These are phyloP conservation scores for Calendula officinalis DNA, from an alignment of 129 eudicot genomes.

Conservation along the genomic window DNA sequence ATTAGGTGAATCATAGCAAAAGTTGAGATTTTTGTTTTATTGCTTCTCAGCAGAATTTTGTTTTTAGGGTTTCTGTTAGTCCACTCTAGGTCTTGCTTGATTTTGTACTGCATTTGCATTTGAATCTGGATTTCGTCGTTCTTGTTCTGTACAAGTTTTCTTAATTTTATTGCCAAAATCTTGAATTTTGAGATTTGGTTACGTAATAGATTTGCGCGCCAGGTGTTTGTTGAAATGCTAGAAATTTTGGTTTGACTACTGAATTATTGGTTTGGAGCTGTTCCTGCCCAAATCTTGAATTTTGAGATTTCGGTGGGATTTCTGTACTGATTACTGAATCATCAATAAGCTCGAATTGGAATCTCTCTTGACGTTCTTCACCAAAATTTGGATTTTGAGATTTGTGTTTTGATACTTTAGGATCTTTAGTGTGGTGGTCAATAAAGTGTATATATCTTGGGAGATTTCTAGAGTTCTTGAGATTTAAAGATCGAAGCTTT, in stretches of 20 bases:
- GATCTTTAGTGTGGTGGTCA: neutral
- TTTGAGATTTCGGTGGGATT: slow-evolving; percentile 10
- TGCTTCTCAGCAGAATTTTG: slow-evolving; percentile 5
- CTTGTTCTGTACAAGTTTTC: neutral
- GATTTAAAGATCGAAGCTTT: slow-evolving; percentile 11
- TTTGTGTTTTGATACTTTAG: slow-evolving; percentile 31
- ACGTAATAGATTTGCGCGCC: slow-evolving; percentile 14
- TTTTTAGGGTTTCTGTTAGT: slow-evolving; percentile 3
- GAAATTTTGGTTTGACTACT: slow-evolving; percentile 3
- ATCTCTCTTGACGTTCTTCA: neutral
- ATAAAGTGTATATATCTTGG: slow-evolving; percentile 13
- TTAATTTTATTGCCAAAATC: slow-evolving; percentile 11
- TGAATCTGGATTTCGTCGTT: slow-evolving; percentile 20
- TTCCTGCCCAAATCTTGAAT: slow-evolving; percentile 23
- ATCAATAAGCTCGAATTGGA: slow-evolving; percentile 11
- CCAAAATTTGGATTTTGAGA: slow-evolving; percentile 23
- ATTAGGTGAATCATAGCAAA: slow-evolving; percentile 22
- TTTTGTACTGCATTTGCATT: slow-evolving; percentile 30
- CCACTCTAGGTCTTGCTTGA: slow-evolving; percentile 17
- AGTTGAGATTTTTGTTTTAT: slow-evolving; percentile 8
- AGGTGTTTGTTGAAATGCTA: slow-evolving; percentile 6
- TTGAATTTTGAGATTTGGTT: slow-evolving; percentile 20
- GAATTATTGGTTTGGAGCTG: neutral
- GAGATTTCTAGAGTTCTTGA: slow-evolving; percentile 25
- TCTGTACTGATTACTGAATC: slow-evolving; percentile 13